Percentiles rank a stretch among this genome's conserved stretches.
phyloP scores from a whole-genome alignment of 2,329 filamentous ascomycete species.

The Fusarium luffae region DNA sequence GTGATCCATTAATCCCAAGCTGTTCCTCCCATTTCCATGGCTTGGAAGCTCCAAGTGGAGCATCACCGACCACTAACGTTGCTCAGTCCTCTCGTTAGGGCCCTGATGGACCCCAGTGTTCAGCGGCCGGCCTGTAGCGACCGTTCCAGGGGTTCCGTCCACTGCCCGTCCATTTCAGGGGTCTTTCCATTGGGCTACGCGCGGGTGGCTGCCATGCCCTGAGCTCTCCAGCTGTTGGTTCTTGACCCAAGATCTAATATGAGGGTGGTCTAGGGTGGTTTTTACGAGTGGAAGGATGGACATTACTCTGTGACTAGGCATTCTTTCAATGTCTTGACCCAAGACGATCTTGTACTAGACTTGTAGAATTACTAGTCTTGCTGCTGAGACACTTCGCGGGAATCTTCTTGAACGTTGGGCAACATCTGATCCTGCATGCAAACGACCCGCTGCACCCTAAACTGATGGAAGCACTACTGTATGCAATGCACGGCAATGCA shows the following conservation, averaged over 20 bases:
- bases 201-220: conserved; percentile 24
- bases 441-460: conserved; percentile 26
- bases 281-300: conserved; percentile 5
- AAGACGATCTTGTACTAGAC: background rate
- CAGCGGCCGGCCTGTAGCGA: conserved; percentile 34
- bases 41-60: conserved; percentile 12
- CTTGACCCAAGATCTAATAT: conserved; percentile 14
- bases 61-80: conserved; percentile 30
- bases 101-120: conserved; percentile 27
- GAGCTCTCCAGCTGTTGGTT: conserved; percentile 10
- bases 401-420: conserved; percentile 1
- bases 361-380: background rate
- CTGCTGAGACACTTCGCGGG: background rate
- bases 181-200: conserved; percentile 20
- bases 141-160: conserved; percentile 29
- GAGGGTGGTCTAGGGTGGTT: conserved; percentile 3
- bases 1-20: conserved; percentile 31
- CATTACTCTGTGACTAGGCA: conserved; percentile 11
- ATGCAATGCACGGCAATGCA: conserved; percentile 42
- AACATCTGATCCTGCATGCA: conserved; percentile 19
- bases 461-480: conserved; percentile 23
- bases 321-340: conserved; percentile 18
- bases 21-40: conserved; percentile 36
- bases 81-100: conserved; percentile 10
- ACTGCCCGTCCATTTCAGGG: conserved; percentile 28